Evolutionary conservation across 352 stramenopile genomes (phyloP).

Genomic region (Pythium pectinolyticum): DNA sequence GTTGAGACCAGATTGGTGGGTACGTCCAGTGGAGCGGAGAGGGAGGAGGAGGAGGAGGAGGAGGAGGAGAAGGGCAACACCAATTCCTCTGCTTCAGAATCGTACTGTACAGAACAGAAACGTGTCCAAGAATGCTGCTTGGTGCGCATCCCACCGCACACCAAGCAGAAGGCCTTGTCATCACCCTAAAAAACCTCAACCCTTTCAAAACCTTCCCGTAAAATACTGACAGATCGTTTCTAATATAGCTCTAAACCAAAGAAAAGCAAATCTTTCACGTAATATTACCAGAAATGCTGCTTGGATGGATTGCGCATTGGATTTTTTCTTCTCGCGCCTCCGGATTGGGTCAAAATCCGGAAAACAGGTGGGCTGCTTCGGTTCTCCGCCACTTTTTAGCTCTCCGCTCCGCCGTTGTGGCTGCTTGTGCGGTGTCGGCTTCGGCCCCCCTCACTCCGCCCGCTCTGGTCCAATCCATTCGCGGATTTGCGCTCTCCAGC

Average conservation of each 20-base stretch:
- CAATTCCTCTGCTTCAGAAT: neutral
- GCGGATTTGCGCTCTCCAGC: neutral
- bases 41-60: neutral
- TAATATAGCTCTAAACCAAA: neutral
- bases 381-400: no score
- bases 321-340: neutral
- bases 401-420: neutral
- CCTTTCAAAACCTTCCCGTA: neutral
- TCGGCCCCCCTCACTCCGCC: no score
- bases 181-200: neutral
- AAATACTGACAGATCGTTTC: neutral
- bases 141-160: neutral
- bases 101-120: neutral
- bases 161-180: neutral
- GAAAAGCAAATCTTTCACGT: neutral
- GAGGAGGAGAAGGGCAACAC: neutral
- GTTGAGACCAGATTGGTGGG: neutral
- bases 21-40: neutral
- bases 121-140: neutral
- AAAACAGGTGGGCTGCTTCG: no score
- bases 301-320: neutral
- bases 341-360: neutral
- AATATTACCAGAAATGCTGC: neutral
- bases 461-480: neutral
- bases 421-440: neutral